These are phyloP conservation scores for Trichopus zeylanicus DNA, from an alignment of 116 monocot species.

Conservation along the genomic window DNA sequence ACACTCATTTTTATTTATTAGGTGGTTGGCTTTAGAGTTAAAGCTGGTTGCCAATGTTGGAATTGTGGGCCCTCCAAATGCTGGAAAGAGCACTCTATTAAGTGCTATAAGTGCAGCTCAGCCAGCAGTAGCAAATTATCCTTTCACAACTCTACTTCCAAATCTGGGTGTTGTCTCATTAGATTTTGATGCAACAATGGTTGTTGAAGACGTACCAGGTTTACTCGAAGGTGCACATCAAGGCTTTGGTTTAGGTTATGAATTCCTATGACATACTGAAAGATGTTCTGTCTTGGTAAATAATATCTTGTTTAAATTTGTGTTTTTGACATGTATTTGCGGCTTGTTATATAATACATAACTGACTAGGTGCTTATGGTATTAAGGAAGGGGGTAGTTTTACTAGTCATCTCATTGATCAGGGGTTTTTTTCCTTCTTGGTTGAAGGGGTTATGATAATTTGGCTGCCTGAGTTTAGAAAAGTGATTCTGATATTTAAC, in stretches of 20 bases:
- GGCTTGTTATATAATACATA: neutral
- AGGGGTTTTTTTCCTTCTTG: neutral
- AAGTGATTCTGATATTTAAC: no score
- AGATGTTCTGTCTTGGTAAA: conserved; percentile 92
- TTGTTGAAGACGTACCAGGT: conserved; percentile 93
- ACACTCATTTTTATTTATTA: conserved; percentile 10
- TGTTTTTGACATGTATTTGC: neutral
- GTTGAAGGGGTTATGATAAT: no score
- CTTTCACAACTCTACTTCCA: conserved; percentile 93
- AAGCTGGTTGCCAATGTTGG: conserved; percentile 98
- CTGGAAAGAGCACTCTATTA: conserved; percentile 97
- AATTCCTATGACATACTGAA: conserved; percentile 90
- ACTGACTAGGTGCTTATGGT: neutral
- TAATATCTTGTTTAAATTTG: neutral
- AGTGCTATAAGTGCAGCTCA: conserved; percentile 88
- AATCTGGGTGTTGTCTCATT: conserved; percentile 94
- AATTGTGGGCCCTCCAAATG: conserved; percentile 96
- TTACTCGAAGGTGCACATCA: conserved; percentile 97
- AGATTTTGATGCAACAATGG: conserved; percentile 87
- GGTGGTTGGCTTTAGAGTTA: conserved; percentile 97
- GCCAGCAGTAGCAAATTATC: conserved; percentile 92
- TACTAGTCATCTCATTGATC: neutral
- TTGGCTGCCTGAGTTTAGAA: no score
- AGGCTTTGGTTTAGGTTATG: conserved; percentile 94
- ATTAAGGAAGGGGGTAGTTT: no score